phyloP scores from a whole-genome alignment of 768 basidiomycete genomes.

The Suillus sp. region DNA sequence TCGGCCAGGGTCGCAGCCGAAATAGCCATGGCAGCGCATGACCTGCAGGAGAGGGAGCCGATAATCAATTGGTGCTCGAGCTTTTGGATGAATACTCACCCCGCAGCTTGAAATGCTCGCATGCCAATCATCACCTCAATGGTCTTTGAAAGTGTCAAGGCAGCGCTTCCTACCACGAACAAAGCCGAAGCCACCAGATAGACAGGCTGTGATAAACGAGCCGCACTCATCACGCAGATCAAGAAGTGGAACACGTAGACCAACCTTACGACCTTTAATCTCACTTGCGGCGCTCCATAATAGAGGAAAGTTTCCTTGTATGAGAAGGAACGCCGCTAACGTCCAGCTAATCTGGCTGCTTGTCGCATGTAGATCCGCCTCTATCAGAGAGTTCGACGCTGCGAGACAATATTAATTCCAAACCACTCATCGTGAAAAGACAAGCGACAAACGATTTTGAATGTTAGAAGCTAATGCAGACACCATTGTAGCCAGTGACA shows the following conservation, averaged over 20 bases:
- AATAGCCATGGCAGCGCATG: conserved; percentile 66
- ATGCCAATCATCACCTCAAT: conserved; percentile 65
- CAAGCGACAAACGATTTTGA: conserved; percentile 28
- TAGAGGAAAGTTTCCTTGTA: conserved; percentile 70
- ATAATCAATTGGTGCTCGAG: conserved; percentile 7
- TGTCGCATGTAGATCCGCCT: conserved; percentile 61
- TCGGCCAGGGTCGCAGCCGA: conserved; percentile 81
- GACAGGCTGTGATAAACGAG: conserved; percentile 42
- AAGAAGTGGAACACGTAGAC: neutral
- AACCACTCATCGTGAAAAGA: neutral
- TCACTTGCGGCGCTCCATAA: conserved; percentile 73
- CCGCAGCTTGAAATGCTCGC: conserved; percentile 65
- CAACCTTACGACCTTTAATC: conserved; percentile 51
- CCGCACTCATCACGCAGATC: neutral
- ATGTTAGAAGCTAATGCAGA: conserved; percentile 29
- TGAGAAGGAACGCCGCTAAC: conserved; percentile 67
- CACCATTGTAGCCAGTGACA: conserved; percentile 27
- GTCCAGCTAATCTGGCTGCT: conserved; percentile 64
- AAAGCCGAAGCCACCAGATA: conserved; percentile 55
- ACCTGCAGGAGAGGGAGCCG: conserved; percentile 37
- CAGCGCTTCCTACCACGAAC: conserved; percentile 57
- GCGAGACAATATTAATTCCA: conserved; percentile 1
- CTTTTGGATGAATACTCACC: conserved; percentile 39
- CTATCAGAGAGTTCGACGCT: conserved; percentile 69
- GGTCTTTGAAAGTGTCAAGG: conserved; percentile 54